A percentile compares a stretch with the other conserved stretches of the same genome.
Evolutionary conservation across 148 eudicot species (phyloP).

Genomic region (Silene latifolia): DNA sequence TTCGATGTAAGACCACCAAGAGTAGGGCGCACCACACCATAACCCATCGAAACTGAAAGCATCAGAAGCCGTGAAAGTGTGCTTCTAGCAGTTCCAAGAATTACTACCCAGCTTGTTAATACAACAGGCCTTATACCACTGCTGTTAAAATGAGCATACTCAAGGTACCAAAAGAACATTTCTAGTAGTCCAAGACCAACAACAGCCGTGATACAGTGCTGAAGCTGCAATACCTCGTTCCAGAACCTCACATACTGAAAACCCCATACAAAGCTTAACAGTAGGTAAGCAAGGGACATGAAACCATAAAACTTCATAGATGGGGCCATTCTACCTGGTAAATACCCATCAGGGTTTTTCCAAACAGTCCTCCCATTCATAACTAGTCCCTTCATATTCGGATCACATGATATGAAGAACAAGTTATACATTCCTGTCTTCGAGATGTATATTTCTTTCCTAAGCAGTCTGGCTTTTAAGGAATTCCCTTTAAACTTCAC

Average conservation of each 20-base stretch:
- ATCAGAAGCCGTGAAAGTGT: constrained; percentile 84
- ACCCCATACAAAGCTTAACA: constrained; percentile 69
- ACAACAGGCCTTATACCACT: constrained; percentile 76
- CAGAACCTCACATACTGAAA: constrained; percentile 74
- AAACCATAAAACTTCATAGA: constrained; percentile 68
- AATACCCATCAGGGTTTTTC: constrained; percentile 93
- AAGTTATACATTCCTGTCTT: constrained; percentile 97
- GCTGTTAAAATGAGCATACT: constrained; percentile 80
- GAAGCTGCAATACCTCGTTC: constrained; percentile 86
- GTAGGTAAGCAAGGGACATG: constrained; percentile 71
- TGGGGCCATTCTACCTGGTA: constrained; percentile 99
- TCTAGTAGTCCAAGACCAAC: constrained; percentile 81
- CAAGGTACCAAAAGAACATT: constrained; percentile 90
- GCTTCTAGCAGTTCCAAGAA: constrained; percentile 80
- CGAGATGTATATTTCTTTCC: constrained; percentile 49
- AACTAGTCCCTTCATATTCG: constrained; percentile 62
- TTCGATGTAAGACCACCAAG: constrained; percentile 94
- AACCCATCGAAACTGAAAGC: constrained; percentile 90
- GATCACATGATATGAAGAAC: constrained; percentile 92
- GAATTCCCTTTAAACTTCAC: constrained; percentile 64
- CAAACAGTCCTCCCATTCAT: constrained; percentile 79
- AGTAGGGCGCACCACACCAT: constrained; percentile 97
- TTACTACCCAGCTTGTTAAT: constrained; percentile 84
- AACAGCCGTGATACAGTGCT: constrained; percentile 78
- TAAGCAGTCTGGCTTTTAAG: constrained; percentile 51